Evolutionary conservation across 352 stramenopile species (phyloP).

Genomic region (Globisporangium nunn): DNA sequence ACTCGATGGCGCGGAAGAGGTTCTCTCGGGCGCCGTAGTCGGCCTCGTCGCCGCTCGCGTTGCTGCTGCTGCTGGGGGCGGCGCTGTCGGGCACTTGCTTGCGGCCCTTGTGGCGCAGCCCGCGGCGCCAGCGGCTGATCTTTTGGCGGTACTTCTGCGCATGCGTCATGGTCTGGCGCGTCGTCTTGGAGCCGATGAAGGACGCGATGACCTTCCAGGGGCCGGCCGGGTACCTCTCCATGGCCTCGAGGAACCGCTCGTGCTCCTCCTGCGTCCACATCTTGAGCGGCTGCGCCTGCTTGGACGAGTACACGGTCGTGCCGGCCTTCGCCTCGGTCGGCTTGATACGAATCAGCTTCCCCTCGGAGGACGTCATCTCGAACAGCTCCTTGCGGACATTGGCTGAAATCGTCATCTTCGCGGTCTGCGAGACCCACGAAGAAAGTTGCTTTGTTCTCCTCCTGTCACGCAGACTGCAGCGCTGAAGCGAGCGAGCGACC

Average conservation of each 20-base stretch:
- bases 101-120: conserved; percentile 70
- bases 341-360: conserved; percentile 81
- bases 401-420: conserved; percentile 77
- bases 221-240: conserved; percentile 80
- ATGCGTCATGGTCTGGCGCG: conserved; percentile 92
- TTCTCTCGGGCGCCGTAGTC: conserved; percentile 52
- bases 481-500: conserved; percentile 2
- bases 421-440: conserved; percentile 15
- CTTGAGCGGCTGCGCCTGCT: conserved; percentile 77
- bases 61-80: conserved; percentile 15
- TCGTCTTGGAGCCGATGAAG: conserved; percentile 80
- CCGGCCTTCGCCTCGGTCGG: conserved; percentile 77
- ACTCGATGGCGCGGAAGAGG: conserved; percentile 57
- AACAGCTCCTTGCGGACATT: conserved; percentile 84
- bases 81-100: conserved; percentile 42
- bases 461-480: too few relatives aligned
- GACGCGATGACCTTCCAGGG: conserved; percentile 82
- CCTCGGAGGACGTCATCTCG: conserved; percentile 71
- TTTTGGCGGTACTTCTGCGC: conserved; percentile 84
- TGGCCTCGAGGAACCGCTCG: conserved; percentile 79
- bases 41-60: conserved; percentile 23
- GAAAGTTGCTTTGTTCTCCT: conserved; percentile 4
- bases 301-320: conserved; percentile 80
- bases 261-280: conserved; percentile 85
- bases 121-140: conserved; percentile 74